phyloP scores from a whole-genome alignment of 257 asterid genomes.

The Solanum raphanifolium region DNA sequence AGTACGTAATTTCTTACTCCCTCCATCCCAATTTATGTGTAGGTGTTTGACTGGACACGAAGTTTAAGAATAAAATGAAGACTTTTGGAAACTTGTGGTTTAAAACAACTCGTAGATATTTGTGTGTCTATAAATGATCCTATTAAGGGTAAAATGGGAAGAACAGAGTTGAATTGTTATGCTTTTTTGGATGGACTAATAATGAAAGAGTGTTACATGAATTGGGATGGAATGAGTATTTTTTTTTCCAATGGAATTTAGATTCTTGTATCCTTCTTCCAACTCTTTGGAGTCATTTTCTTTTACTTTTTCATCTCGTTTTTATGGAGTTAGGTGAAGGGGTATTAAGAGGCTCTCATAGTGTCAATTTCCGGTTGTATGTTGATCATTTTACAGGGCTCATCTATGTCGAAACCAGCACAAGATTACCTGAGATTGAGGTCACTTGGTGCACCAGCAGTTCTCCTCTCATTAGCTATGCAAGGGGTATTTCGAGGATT shows the following conservation, averaged over 20 bases:
- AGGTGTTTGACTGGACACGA: not conserved
- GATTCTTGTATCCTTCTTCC: not conserved
- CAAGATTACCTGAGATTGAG: conserved; percentile 48
- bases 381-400: conserved; percentile 22
- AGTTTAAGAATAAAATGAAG: not conserved
- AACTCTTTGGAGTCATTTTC: not conserved
- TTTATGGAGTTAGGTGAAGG: not conserved
- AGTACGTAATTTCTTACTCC: not conserved
- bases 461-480: conserved; percentile 67
- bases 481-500: conserved; percentile 80
- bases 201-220: not conserved
- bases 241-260: not conserved
- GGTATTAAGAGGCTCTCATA: not conserved
- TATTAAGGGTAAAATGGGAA: not conserved
- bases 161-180: not conserved
- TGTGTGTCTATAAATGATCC: not conserved
- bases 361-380: not conserved
- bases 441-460: conserved; percentile 77
- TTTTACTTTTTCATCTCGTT: not conserved
- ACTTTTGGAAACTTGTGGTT: not conserved
- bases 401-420: conserved; percentile 52
- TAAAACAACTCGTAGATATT: not conserved
- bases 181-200: not conserved
- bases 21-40: not conserved
- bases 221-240: not conserved